Evolutionary conservation across 2,329 filamentous ascomycete genomes (phyloP).

Genomic region (Lachnellula arida): DNA sequence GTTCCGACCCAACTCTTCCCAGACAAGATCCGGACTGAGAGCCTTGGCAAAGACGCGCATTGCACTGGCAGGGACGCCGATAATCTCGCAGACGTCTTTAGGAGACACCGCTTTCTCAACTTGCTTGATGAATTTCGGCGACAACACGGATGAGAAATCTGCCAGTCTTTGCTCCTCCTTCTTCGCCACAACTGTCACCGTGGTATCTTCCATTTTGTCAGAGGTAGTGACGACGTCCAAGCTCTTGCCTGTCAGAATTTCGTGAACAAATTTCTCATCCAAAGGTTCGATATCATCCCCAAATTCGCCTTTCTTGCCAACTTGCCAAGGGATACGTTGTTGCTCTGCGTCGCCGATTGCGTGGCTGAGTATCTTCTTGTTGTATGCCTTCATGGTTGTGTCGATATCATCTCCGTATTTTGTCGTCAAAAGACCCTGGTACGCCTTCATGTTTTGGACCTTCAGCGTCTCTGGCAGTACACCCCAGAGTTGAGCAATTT

Average conservation of each 20-base stretch:
- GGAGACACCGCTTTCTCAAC: constrained; percentile 5
- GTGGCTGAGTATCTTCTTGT: constrained; percentile 2
- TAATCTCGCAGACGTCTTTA: constrained; percentile 14
- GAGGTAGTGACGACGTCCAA: not conserved
- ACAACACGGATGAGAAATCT: constrained; percentile 4
- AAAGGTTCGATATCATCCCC: constrained; percentile 14
- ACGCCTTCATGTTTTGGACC: constrained; percentile 16
- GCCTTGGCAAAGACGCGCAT: constrained; percentile 13
- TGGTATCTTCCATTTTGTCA: not conserved
- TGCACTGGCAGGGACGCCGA: constrained; percentile 8
- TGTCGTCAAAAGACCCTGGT: constrained; percentile 10
- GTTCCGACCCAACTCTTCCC: constrained; percentile 11
- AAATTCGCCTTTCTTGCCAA: constrained; percentile 16
- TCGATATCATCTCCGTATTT: constrained; percentile 1
- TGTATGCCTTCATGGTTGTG: not conserved
- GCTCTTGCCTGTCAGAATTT: constrained; percentile 16
- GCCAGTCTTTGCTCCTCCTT: not conserved
- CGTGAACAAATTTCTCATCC: constrained; percentile 11
- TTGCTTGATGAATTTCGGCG: constrained; percentile 4
- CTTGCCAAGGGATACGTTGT: constrained; percentile 15
- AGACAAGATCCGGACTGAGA: constrained; percentile 14
- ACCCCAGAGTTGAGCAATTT: constrained; percentile 15
- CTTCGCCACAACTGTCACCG: not conserved
- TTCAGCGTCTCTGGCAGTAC: constrained; percentile 5
- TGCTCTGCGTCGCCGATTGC: constrained; percentile 14